Conservation (phyloP, 345 rosid species). For the Hypericum perforatum region DNA sequence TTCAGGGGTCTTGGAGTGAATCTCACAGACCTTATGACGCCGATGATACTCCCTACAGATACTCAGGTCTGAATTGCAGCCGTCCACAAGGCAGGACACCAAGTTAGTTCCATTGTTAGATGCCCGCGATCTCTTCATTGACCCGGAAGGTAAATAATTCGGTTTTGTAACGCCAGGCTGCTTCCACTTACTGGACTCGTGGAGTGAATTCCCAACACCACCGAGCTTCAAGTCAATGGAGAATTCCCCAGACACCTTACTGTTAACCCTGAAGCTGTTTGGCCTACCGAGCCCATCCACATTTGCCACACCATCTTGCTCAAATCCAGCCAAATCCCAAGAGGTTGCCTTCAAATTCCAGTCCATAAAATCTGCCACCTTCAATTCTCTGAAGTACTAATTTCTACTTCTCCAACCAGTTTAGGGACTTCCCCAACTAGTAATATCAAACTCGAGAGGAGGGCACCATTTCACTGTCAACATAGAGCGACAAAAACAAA, state of each 20-base stretch:
- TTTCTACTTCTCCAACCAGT: constrained; percentile 13
- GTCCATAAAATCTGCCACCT: constrained; percentile 42
- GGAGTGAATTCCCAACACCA: constrained; percentile 31
- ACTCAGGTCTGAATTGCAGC: constrained; percentile 62
- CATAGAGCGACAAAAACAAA: too few relatives aligned
- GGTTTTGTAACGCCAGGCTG: constrained; percentile 27
- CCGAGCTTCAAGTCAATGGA: constrained; percentile 80
- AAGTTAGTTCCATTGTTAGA: constrained; percentile 31
- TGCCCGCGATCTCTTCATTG: constrained; percentile 53
- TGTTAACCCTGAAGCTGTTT: constrained; percentile 25
- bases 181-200: constrained; percentile 37
- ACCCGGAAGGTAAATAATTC: constrained; percentile 26
- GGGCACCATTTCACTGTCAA: too few relatives aligned
- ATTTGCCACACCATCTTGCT: constrained; percentile 37
- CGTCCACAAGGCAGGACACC: constrained; percentile 62
- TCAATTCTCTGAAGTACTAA: constrained; percentile 8
- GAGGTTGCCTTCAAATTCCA: constrained; percentile 58
- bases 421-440: background rate
- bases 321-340: constrained; percentile 46
- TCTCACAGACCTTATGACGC: constrained; percentile 90
- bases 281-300: constrained; percentile 31
- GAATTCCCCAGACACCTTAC: constrained; percentile 29
- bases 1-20: constrained; percentile 68
- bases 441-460: too few relatives aligned
- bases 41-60: constrained; percentile 64